Percentiles rank a stretch among this genome's conserved stretches.
Evolutionary conservation across 306 rosid genomes (phyloP).

Genomic region (Pyrus pyrifolia): DNA sequence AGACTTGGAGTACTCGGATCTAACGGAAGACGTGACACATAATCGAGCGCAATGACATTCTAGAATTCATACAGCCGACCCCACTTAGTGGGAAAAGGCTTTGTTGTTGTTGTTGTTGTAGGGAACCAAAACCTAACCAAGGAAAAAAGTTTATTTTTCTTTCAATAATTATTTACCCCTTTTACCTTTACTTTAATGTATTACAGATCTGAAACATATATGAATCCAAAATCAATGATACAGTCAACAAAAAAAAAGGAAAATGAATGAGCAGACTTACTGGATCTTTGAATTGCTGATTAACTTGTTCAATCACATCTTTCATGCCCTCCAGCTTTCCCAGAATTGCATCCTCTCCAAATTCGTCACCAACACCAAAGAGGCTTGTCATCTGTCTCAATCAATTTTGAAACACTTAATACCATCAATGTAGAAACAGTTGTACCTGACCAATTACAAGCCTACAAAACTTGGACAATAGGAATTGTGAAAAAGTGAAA

Average conservation of each 20-base stretch:
- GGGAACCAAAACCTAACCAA: neutral
- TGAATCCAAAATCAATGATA: neutral
- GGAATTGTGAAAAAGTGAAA: neutral
- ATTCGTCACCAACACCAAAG: conserved; percentile 92
- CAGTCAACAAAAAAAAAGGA: neutral
- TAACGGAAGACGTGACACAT: too few relatives aligned
- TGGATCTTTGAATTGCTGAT: conserved; percentile 89
- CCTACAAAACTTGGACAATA: neutral
- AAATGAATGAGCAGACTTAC: conserved; percentile 35
- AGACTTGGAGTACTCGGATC: too few relatives aligned
- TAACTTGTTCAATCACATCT: conserved; percentile 93
- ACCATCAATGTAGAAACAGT: neutral
- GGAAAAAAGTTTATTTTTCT: neutral
- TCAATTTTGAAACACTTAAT: conserved; percentile 8
- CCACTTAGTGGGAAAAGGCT: neutral
- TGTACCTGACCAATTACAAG: conserved; percentile 8
- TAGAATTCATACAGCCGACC: too few relatives aligned
- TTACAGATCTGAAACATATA: neutral
- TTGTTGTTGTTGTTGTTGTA: neutral
- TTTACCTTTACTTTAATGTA: neutral
- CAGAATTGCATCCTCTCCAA: conserved; percentile 87
- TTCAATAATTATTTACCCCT: neutral
- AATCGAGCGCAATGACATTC: too few relatives aligned
- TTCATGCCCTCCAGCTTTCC: conserved; percentile 97
- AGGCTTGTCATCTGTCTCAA: conserved; percentile 69